Conservation (phyloP, 192 early-diverging fungal species). For the Backusella sp. region DNA sequence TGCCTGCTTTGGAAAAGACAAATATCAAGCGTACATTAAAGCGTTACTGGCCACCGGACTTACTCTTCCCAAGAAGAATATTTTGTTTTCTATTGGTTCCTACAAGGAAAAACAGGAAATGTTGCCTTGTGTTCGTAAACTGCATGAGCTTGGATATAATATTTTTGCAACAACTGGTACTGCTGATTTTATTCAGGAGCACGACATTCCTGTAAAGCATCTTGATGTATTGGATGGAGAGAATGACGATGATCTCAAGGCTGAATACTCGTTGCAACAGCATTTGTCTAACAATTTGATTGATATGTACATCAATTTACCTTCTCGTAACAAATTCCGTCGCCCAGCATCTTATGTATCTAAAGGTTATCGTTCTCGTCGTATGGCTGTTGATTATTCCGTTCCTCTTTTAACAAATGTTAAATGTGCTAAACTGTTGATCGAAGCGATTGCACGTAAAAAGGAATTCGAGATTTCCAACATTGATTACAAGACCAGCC, state of each 20-base stretch:
- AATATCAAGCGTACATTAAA: slow-evolving; percentile 98
- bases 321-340: slow-evolving; percentile 95
- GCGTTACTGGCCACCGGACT: slow-evolving; percentile 92
- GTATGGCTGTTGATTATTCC: slow-evolving; percentile 97
- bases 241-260: slow-evolving; percentile 53
- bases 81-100: slow-evolving; percentile 94
- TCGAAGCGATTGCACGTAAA: slow-evolving; percentile 87
- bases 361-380: slow-evolving; percentile 90
- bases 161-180: slow-evolving; percentile 97
- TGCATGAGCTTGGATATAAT: slow-evolving; percentile 84
- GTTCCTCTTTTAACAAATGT: slow-evolving; percentile 98
- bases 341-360: slow-evolving; percentile 94
- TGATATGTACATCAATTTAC: slow-evolving; percentile 98
- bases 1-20: slow-evolving; percentile 95
- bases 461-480: slow-evolving; percentile 66
- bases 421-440: slow-evolving; percentile 98
- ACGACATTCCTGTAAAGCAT: slow-evolving; percentile 88
- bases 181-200: slow-evolving; percentile 95
- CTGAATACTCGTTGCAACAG: slow-evolving; percentile 92
- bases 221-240: slow-evolving; percentile 75
- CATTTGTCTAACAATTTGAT: slow-evolving; percentile 96
- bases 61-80: slow-evolving; percentile 91
- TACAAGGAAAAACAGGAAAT: slow-evolving; percentile 99
- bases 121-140: slow-evolving; percentile 81
- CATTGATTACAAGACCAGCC: slow-evolving; percentile 91